A percentile compares a stretch with the other conserved stretches of the same genome.
These are phyloP conservation scores for Candida sp. DNA, from an alignment of 1,139 yeast species.

Conservation along the genomic window DNA sequence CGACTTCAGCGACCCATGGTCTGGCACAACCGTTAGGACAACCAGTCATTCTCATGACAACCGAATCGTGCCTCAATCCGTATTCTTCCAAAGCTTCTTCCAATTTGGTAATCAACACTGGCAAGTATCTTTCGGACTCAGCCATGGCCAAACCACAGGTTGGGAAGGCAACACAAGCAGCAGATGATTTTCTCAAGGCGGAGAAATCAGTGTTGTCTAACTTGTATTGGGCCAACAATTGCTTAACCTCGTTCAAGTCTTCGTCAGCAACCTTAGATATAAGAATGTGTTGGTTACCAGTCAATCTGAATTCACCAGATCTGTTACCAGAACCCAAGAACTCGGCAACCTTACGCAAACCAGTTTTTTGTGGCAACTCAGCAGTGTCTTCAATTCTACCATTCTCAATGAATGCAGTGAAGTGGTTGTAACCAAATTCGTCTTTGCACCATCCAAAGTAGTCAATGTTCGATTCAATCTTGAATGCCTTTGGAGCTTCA, in stretches of 20 bases:
- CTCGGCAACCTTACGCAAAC: constrained; percentile 80
- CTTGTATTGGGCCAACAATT: constrained; percentile 70
- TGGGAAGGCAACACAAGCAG: constrained; percentile 99
- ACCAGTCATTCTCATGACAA: constrained; percentile 99
- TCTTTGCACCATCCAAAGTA: constrained; percentile 95
- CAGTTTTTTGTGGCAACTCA: constrained; percentile 89
- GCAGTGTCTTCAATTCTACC: constrained; percentile 97
- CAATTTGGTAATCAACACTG: constrained; percentile 77
- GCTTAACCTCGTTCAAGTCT: constrained; percentile 66
- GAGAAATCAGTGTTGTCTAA: constrained; percentile 86
- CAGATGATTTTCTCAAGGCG: constrained; percentile 86
- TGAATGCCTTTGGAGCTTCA: constrained; percentile 69
- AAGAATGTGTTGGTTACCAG: constrained; percentile 95
- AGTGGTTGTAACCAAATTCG: constrained; percentile 86
- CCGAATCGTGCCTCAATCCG: constrained; percentile 93
- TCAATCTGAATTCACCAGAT: constrained; percentile 87
- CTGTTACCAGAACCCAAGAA: constrained; percentile 49
- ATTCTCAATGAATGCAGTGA: constrained; percentile 93
- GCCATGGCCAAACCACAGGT: constrained; percentile 99
- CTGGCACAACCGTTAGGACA: constrained; percentile 99
- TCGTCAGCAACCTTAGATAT: constrained; percentile 75
- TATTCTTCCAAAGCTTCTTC: constrained; percentile 88
- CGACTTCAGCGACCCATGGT: constrained; percentile 98
- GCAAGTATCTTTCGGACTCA: constrained; percentile 95
- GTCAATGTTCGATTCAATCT: constrained; percentile 87